Evolutionary conservation across 73 alveolate genomes (phyloP).

Genomic region (Paramecium primaurelia): DNA sequence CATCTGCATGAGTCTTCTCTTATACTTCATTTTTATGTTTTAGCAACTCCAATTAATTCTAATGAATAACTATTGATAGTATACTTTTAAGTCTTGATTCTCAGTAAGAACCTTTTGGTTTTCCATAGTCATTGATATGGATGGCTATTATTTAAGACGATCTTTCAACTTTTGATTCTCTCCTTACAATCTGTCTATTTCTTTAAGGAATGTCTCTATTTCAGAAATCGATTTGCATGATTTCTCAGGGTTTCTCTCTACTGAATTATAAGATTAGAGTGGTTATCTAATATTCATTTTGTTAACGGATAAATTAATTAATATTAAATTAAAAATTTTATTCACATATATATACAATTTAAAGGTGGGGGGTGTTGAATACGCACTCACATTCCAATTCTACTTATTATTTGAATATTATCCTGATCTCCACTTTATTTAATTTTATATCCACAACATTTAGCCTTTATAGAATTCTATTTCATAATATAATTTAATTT

Average conservation of each 20-base stretch:
- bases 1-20: neutral
- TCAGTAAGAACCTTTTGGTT: neutral
- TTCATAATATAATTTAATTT: neutral
- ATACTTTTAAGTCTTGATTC: neutral
- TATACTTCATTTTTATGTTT: neutral
- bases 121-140: neutral
- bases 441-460: neutral
- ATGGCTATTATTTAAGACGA: neutral
- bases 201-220: neutral
- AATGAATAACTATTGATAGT: neutral
- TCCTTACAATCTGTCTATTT: neutral
- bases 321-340: neutral
- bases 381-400: neutral
- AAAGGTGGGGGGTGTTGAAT: neutral
- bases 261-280: neutral
- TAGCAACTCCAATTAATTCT: neutral
- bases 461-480: neutral
- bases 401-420: neutral
- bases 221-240: neutral
- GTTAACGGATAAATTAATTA: neutral
- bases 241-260: neutral
- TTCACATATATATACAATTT: neutral
- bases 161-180: slow-evolving; percentile 7
- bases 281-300: neutral
- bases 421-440: neutral